phyloP scores from a whole-genome alignment of 2,329 filamentous ascomycete genomes.

The Helicocarpus griseus region DNA sequence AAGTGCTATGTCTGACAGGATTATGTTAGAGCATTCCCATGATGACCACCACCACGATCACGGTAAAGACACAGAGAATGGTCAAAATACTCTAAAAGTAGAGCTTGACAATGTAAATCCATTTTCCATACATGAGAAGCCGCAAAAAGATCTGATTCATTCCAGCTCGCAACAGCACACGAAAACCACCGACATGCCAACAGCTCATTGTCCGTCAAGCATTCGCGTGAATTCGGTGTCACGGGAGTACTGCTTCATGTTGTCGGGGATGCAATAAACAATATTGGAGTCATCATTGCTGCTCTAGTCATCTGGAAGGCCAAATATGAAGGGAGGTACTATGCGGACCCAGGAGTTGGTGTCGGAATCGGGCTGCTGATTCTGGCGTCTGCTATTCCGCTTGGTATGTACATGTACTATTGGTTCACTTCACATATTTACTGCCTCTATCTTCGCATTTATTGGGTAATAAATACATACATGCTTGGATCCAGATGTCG shows the following conservation, averaged over 20 bases:
- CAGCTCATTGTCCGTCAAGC: slow-evolving; percentile 23
- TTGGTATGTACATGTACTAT: slow-evolving; percentile 27
- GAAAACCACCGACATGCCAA: slow-evolving; percentile 15
- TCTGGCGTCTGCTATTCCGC: slow-evolving; percentile 51
- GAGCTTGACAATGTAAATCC: background rate
- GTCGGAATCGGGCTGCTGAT: slow-evolving; percentile 67
- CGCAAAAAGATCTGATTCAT: no score
- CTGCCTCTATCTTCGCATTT: background rate
- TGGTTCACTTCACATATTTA: background rate
- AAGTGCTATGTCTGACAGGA: background rate
- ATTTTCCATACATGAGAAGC: background rate
- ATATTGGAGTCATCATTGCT: slow-evolving; percentile 62
- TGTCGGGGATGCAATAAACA: slow-evolving; percentile 63
- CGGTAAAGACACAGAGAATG: background rate
- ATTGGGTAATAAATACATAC: no score
- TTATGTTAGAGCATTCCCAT: slow-evolving; percentile 13
- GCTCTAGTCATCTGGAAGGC: slow-evolving; percentile 56
- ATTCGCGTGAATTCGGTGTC: slow-evolving; percentile 55
- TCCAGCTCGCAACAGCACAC: background rate
- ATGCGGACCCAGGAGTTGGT: slow-evolving; percentile 61
- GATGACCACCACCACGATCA: slow-evolving; percentile 18
- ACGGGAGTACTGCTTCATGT: slow-evolving; percentile 58
- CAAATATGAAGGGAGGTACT: slow-evolving; percentile 48
- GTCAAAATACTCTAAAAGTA: background rate
- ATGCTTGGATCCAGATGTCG: no score